Base-by-base conservation (phyloP, 1,284 basidiomycete species). In the Clitocybe nebularis region DNA sequence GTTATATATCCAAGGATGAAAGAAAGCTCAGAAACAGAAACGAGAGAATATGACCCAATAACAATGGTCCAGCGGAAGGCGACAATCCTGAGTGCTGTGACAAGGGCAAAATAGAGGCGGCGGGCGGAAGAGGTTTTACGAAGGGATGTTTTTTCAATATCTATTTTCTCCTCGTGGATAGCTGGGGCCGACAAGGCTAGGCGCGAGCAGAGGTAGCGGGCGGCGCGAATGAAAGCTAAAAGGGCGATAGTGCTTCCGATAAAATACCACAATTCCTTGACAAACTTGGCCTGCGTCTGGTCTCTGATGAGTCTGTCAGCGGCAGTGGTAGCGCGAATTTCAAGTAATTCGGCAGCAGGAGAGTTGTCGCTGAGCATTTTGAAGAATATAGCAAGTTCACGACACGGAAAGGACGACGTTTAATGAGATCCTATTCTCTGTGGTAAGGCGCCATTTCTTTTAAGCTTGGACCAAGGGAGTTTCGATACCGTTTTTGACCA, bases 1-100 rank as follows among this genome's bases (percentile, higher is more conserved):
- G 60, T 54, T 26, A 74, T 68, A 51, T 76, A 76, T 5, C 56
- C 58, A 13, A 61, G 49, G 45, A 71, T 71, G 51, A 75, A 72
- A 19, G 58, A 44, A 20, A 72, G 49, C 48, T 75, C 72, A 9
- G 68, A 57, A 8, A 72, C 43, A 5, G 68, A 66, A 5, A 61
- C 58, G 20, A 61, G 51, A 11, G 58, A 52, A 17, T 59, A 59
- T 10, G 61, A 59, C 8, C 66, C 67, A 44, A 74, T 62, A 7
- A 68, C 64, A 16, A 74, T 52, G 9, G 61, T 66, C 41, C 59
- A 58, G 20, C 74, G 66, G 53, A 74, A 75, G 11, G 63, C 62
- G 4, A 67, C 50, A 25, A 71, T 65, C 43, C 64, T 64, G 56
- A 74, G 73, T 2, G 54, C 57, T 10, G 71, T 62, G 2, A 58